Conservation (phyloP, 345 rosid genomes). For the Heritiera fomes region DNA sequence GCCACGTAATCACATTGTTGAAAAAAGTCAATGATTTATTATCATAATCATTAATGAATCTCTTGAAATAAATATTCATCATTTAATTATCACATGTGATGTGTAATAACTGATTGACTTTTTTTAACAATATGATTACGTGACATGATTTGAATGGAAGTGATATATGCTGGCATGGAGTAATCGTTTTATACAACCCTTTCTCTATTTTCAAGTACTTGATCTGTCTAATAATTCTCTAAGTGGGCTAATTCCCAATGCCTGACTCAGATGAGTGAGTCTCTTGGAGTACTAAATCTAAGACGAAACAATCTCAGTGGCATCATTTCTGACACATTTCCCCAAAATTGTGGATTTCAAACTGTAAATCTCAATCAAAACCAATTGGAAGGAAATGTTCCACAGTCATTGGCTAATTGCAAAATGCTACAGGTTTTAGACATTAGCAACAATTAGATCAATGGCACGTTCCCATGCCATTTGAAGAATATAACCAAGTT, state of each 20-base stretch:
- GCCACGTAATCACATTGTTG: no score
- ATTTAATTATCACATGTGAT: no score
- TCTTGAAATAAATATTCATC: no score
- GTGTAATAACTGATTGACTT: no score
- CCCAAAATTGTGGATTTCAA: conserved; percentile 17
- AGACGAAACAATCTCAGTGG: conserved; percentile 5
- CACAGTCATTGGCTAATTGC: conserved; percentile 37
- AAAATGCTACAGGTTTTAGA: conserved; percentile 37
- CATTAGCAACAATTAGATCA: conserved; percentile 37
- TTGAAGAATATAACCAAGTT: conserved; percentile 31
- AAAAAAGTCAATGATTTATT: no score
- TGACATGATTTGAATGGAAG: no score
- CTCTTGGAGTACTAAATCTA: conserved; percentile 16
- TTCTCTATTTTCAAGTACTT: conserved; percentile 27
- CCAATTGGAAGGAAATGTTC: conserved; percentile 30
- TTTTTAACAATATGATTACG: no score
- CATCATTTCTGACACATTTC: conserved; percentile 20
- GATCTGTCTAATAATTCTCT: conserved; percentile 47
- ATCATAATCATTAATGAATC: no score
- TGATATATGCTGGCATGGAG: no score
- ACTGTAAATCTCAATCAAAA: conserved; percentile 46
- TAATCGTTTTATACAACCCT: no score
- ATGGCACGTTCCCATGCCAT: conserved; percentile 41
- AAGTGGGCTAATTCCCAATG: conserved; percentile 37
- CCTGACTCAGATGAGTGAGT: neutral